Percentiles rank a stretch among this genome's conserved stretches.
These are phyloP conservation scores for Acanthochlamys bracteata DNA, from an alignment of 106 monocot genomes.

Conservation along the genomic window DNA sequence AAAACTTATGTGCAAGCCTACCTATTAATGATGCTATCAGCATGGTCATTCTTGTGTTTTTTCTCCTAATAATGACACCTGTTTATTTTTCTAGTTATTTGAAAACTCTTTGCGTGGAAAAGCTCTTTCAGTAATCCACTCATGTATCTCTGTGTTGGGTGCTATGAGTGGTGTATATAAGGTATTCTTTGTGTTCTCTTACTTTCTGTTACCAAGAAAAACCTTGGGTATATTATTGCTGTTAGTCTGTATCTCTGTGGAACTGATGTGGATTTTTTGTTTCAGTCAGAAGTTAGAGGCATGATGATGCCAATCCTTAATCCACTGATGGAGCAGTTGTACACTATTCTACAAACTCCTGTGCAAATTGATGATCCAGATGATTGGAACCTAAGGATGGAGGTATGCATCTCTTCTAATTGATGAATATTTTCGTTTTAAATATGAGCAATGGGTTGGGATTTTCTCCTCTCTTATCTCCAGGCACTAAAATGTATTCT, in stretches of 20 bases:
- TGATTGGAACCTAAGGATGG: slow-evolving; percentile 92
- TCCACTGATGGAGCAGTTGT: slow-evolving; percentile 72
- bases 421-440: too few relatives aligned
- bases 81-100: slow-evolving; percentile 43
- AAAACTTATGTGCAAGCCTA: too few relatives aligned
- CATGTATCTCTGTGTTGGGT: slow-evolving; percentile 72
- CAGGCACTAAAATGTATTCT: slow-evolving; percentile 92
- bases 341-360: slow-evolving; percentile 55
- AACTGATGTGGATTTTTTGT: slow-evolving; percentile 10
- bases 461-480: not conserved
- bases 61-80: not conserved
- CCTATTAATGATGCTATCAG: not conserved
- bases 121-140: slow-evolving; percentile 83
- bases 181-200: slow-evolving; percentile 42
- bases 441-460: too few relatives aligned
- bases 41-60: not conserved
- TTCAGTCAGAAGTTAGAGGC: slow-evolving; percentile 64
- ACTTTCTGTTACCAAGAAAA: not conserved
- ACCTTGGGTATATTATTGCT: too few relatives aligned
- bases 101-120: slow-evolving; percentile 73
- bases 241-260: not conserved
- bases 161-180: slow-evolving; percentile 87
- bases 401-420: slow-evolving; percentile 33
- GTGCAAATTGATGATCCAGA: slow-evolving; percentile 73
- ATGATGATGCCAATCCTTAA: slow-evolving; percentile 61